Evolutionary conservation across 352 stramenopile genomes (phyloP), one percentile per base, ranked within the genome.

Genomic region (Thalassiosira pacifica): DNA sequence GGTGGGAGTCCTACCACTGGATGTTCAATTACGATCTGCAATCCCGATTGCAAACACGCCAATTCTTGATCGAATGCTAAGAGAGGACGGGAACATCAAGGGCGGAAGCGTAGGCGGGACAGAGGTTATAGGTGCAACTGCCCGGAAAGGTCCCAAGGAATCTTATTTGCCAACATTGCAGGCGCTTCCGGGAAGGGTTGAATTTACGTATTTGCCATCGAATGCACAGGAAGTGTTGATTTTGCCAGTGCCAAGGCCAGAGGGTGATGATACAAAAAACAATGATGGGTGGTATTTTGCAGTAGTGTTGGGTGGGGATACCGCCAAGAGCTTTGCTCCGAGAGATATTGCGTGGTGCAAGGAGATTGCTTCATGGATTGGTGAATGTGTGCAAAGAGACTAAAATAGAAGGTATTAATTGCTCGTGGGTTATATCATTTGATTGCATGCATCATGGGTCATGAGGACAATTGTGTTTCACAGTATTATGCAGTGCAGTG

Each of bases 101-200:
- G 68, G 73, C 16, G 80, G 74, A 42, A 76, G 73, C 37, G 80
- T 87, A 22, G 80, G 71, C 22, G 74, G 74, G 13, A 66, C 73
- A 16, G 70, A 77, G 45, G 42, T 79, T 10, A 40, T 24, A 11
- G 40, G n/a, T n/a, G 69, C 71, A 48, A 48, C 34, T 16, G 78
- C 22, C 22, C 73, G 48, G 13, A 67, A 60, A 65, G 65, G 52
- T 22, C 67, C 67, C 13, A 90, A 93, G 48, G 91, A 95, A 83
- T 91, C 89, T 6, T 95, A 95, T 70, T 83, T 95, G 18, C 91
- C 91, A 22, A 94, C 90, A 8, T 80, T 95, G 45, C 91, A 94
- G 79, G 87, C 89, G 40, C 71, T 95, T 10, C 91, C 91, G 22
- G 91, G 91, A n/a, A 86, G 70, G 61, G 85, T 85, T n/a, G 91